Base-by-base conservation (phyloP, 352 stramenopile species). In the Phytopythium sindhum region DNA sequence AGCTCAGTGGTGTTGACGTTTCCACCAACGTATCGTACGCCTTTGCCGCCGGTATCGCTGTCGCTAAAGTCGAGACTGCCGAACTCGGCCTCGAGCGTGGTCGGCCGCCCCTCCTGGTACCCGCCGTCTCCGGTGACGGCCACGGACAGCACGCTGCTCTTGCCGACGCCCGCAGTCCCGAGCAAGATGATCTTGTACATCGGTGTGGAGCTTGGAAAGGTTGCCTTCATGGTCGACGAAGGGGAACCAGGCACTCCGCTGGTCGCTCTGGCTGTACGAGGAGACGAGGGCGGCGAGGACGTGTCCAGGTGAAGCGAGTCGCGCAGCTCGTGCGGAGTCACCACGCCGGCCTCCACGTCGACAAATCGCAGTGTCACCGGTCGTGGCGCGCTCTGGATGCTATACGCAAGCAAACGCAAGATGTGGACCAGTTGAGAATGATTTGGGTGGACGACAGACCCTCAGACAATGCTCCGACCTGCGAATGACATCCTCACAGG, bases 161-260 rank as follows among this genome's bases (percentile, higher is more conserved):
- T 94, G 8, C 83, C 85, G 0, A 94, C 85, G 26, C 85, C 83
- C 26, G 80, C 86, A 23, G 85, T 90, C n/a, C 83, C 83, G 12
- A 94, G 62, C 10, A 94, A 60, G 31, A 92, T 92, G 65, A 92
- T 85, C 63, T 91, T 93, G 78, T 91, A 91, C 44, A 80, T 62
- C 28, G 56, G 56, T 0, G 28, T 19, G 14, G 26, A 10, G 9
- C 5, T 19, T 1, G 23, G 10, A n/a, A 28, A 53, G 24, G 39
- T n/a, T 2, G 56, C 7, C 5, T n/a, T 35, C 24, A 19, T 50
- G 26, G 56, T 4, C 0, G 37, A 42, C 3, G 23, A 26, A 4
- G 56, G 39, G 12, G 55, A 48, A 9, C 35, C 53, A 23, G 31
- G 54, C 7, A 14, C 54, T n/a, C 35, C 35, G n/a, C 54, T 35